Percentiles rank a stretch among this genome's conserved stretches.
Evolutionary conservation across 768 basidiomycete genomes (phyloP).

Genomic region (Tulasnella sp.): DNA sequence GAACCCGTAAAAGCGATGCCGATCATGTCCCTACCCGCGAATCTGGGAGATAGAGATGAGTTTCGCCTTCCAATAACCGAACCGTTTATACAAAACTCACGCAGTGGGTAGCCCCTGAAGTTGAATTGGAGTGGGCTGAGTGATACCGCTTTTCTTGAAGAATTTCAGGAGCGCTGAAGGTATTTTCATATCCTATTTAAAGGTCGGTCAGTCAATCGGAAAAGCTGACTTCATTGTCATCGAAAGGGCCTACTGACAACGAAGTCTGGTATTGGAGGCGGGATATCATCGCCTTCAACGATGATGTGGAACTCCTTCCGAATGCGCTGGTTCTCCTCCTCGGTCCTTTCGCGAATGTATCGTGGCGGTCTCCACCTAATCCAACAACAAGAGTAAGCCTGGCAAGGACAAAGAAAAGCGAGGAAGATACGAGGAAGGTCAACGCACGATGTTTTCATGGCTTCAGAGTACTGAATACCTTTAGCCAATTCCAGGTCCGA

Average conservation of each 20-base stretch:
- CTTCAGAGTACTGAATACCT: slow-evolving; percentile 83
- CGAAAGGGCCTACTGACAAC: slow-evolving; percentile 32
- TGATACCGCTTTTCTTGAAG: slow-evolving; percentile 76
- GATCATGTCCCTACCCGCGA: slow-evolving; percentile 93
- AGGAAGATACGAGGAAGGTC: neutral
- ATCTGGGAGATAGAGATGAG: slow-evolving; percentile 37
- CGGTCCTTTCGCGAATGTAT: slow-evolving; percentile 60
- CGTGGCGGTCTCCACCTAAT: slow-evolving; percentile 78
- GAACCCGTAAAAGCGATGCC: slow-evolving; percentile 99
- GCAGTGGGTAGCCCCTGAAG: slow-evolving; percentile 94
- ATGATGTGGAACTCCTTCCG: slow-evolving; percentile 91
- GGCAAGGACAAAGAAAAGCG: neutral
- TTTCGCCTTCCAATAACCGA: neutral
- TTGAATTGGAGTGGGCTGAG: slow-evolving; percentile 87
- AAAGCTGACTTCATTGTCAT: neutral
- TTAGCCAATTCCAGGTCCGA: slow-evolving; percentile 89
- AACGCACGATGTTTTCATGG: slow-evolving; percentile 66
- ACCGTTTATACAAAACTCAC: slow-evolving; percentile 34
- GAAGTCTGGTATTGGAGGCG: slow-evolving; percentile 88
- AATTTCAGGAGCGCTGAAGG: slow-evolving; percentile 73
- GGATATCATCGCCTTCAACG: slow-evolving; percentile 87
- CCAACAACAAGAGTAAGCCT: neutral
- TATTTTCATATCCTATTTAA: slow-evolving; percentile 90
- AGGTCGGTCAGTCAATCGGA: neutral
- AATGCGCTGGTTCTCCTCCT: slow-evolving; percentile 58